Conservation (phyloP, 2,329 filamentous ascomycete species). For the Alternaria brassicae region DNA sequence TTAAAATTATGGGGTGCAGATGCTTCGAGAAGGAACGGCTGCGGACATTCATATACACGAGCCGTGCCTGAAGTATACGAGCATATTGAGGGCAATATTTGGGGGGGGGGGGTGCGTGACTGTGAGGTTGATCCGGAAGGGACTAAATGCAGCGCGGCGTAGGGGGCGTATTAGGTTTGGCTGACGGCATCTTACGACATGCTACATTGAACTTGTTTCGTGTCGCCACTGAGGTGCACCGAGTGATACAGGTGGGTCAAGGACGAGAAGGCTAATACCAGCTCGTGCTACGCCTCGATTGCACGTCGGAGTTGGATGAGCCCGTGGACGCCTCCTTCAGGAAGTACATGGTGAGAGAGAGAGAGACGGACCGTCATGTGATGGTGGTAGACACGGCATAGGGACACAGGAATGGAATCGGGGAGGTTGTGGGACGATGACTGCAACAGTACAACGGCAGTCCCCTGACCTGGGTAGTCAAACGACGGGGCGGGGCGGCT, state of each 20-base stretch:
- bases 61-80: slow-evolving; percentile 8
- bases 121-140: slow-evolving; percentile 19
- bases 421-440: slow-evolving; percentile 21
- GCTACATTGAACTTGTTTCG: slow-evolving; percentile 33
- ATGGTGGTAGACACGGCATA: slow-evolving; percentile 10
- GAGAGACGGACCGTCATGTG: neutral
- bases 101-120: slow-evolving; percentile 23
- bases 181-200: slow-evolving; percentile 42
- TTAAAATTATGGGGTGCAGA: slow-evolving; percentile 45
- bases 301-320: slow-evolving; percentile 19
- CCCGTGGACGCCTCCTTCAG: neutral
- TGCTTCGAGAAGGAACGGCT: slow-evolving; percentile 35
- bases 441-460: slow-evolving; percentile 17
- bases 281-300: slow-evolving; percentile 18
- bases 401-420: slow-evolving; percentile 11
- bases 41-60: slow-evolving; percentile 23
- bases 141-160: slow-evolving; percentile 19
- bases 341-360: too few species aligned
- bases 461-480: slow-evolving; percentile 34
- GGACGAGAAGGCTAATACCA: slow-evolving; percentile 21
- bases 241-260: slow-evolving; percentile 34
- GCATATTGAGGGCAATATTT: slow-evolving; percentile 33
- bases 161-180: slow-evolving; percentile 30
- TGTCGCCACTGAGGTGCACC: slow-evolving; percentile 36
- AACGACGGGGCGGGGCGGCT: slow-evolving; percentile 36